Evolutionary conservation across 1,284 basidiomycete species (phyloP).

Genomic region (Moesziomyces aphidis): DNA sequence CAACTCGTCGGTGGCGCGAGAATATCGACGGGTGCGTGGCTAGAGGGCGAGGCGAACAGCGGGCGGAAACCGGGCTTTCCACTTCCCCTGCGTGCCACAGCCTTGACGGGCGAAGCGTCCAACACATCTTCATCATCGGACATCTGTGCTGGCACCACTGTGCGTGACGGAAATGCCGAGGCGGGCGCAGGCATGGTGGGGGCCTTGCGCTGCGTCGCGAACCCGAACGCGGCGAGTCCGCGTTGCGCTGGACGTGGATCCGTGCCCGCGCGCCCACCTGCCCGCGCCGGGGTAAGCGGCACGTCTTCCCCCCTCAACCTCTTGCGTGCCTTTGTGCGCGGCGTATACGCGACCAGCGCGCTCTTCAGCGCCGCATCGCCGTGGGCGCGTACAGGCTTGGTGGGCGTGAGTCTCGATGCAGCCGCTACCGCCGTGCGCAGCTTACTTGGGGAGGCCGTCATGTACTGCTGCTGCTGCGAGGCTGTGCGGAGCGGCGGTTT

Average conservation of each 20-base stretch:
- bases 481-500: slow-evolving; percentile 3
- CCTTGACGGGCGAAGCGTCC: slow-evolving; percentile 27
- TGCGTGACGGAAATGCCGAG: slow-evolving; percentile 1
- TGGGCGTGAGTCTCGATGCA: slow-evolving; percentile 11
- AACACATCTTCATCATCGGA: slow-evolving; percentile 11
- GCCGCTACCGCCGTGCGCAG: slow-evolving; percentile 22
- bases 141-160: slow-evolving; percentile 5
- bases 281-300: slow-evolving; percentile 41
- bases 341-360: slow-evolving; percentile 47
- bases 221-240: slow-evolving; percentile 23
- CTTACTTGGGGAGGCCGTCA: slow-evolving; percentile 27
- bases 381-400: slow-evolving; percentile 2
- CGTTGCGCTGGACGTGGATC: slow-evolving; percentile 16
- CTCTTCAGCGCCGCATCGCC: slow-evolving; percentile 21
- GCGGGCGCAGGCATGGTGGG: not conserved
- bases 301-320: slow-evolving; percentile 60
- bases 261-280: slow-evolving; percentile 1
- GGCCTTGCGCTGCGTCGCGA: slow-evolving; percentile 14
- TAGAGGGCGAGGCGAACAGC: slow-evolving; percentile 34
- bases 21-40: slow-evolving; percentile 9
- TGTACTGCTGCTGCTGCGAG: slow-evolving; percentile 11
- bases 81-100: slow-evolving; percentile 4
- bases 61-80: slow-evolving; percentile 22
- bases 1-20: not conserved
- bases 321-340: slow-evolving; percentile 59